Conservation (phyloP, 2,329 filamentous ascomycete genomes). For the Beauveria brongniartii region DNA sequence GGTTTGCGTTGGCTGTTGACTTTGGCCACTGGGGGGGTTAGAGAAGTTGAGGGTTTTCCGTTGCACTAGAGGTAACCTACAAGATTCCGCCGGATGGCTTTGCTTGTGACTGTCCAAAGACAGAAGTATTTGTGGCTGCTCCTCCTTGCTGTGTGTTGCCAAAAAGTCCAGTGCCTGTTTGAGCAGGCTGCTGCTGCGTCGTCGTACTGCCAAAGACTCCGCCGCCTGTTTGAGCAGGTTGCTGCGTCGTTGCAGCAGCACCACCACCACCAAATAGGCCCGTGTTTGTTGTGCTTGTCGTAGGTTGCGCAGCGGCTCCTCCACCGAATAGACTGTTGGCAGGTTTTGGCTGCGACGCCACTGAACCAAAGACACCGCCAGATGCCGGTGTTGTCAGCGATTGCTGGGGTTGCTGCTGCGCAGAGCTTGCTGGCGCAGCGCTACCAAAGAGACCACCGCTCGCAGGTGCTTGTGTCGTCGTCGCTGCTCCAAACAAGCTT, state of each 20-base stretch:
- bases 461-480: slow-evolving; percentile 16
- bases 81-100: slow-evolving; percentile 25
- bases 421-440: slow-evolving; percentile 14
- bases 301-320: slow-evolving; percentile 15
- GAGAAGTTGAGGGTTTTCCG: neutral
- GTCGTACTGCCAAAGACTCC: slow-evolving; percentile 20
- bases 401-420: slow-evolving; percentile 18
- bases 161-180: slow-evolving; percentile 23
- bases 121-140: slow-evolving; percentile 13
- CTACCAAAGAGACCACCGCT: slow-evolving; percentile 22
- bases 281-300: slow-evolving; percentile 16
- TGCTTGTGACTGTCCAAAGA: slow-evolving; percentile 28
- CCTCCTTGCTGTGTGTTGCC: slow-evolving; percentile 17
- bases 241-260: neutral
- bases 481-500: slow-evolving; percentile 24
- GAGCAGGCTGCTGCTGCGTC: slow-evolving; percentile 12
- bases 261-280: slow-evolving; percentile 20
- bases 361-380: slow-evolving; percentile 20
- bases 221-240: slow-evolving; percentile 12
- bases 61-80: slow-evolving; percentile 17
- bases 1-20: slow-evolving; percentile 1
- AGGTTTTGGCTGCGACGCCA: slow-evolving; percentile 14
- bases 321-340: slow-evolving; percentile 19
- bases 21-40: neutral
- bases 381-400: slow-evolving; percentile 13